phyloP scores from a whole-genome alignment of 1,284 basidiomycete species.

The Hymenochaete sp. region DNA sequence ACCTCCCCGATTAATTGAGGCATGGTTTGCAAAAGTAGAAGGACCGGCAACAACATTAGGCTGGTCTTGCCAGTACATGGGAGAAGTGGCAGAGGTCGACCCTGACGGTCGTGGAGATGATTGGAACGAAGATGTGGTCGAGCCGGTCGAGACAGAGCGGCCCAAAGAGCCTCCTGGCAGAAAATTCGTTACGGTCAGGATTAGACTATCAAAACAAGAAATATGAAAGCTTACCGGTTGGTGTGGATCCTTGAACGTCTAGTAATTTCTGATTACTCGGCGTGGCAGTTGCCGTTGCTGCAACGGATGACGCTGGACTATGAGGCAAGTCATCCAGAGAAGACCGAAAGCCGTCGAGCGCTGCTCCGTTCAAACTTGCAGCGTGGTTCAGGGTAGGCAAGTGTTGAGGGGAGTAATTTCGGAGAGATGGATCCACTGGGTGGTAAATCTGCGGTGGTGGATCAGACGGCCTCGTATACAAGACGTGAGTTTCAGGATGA shows the following conservation, averaged over 20 bases:
- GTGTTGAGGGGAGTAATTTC: conserved; percentile 3
- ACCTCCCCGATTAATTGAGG: conserved; percentile 11
- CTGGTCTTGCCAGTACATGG: conserved; percentile 21
- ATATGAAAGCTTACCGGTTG: neutral
- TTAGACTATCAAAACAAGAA: neutral
- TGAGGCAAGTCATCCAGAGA: conserved; percentile 8
- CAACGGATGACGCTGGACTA: conserved; percentile 11
- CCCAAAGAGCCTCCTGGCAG: conserved; percentile 21
- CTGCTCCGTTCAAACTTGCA: conserved; percentile 4
- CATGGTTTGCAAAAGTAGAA: conserved; percentile 20
- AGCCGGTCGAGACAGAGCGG: conserved; percentile 26
- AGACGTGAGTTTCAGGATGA: conserved; percentile 2
- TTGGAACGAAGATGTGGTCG: conserved; percentile 26
- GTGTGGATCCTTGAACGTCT: neutral
- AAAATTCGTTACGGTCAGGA: conserved; percentile 16
- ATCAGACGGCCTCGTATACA: conserved; percentile 4
- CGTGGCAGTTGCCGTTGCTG: conserved; percentile 7
- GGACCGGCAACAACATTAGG: conserved; percentile 21
- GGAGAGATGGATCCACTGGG: conserved; percentile 2
- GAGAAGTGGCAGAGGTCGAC: conserved; percentile 24
- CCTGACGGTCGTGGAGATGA: conserved; percentile 23
- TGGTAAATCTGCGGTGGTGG: conserved; percentile 2
- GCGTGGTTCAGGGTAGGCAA: neutral
- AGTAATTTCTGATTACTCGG: conserved; percentile 2
- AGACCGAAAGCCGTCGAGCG: conserved; percentile 1